Evolutionary conservation across 2,329 filamentous ascomycete genomes (phyloP), one percentile per base, ranked within the genome.

Genomic region (Capronia coronata): DNA sequence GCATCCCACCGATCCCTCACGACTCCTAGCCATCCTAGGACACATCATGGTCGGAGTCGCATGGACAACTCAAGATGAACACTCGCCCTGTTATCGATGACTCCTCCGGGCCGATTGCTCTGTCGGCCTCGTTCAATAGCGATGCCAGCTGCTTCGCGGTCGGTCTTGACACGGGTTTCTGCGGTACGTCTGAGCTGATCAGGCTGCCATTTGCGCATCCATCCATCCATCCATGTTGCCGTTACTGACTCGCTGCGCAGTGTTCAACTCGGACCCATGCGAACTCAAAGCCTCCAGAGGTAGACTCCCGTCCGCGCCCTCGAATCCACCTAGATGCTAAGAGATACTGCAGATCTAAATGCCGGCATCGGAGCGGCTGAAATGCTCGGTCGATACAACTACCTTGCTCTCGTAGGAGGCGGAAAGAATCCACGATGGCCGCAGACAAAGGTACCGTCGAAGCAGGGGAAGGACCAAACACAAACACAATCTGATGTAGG

Each of bases 311-410:
- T 37, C 23, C 14, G 34, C 11, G 34, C 21, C 14, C 11, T 25
- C 14, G 29, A 32, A 18, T 37, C 7, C 29, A 38, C n/a, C 18
- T 29, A 27, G 9, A 32, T 29, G 43, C 18, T 48, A 21, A 53
- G 35, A 10, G 21, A 39, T 18, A 41, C 25, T 21, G 39, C 54
- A 84, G 83, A 86, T 61, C 87, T 89, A 71, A 86, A 86, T 65
- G 87, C 84, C 14, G 88, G 89, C 40, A 82, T 95, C 56, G 87
- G 85, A 34, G 75, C 87, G 34, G 86, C 84, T 21, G 84, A 89
- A 67, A 93, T 95, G 86, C 82, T 95, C 65, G 86, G 86, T 38
- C 85, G 82, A 59, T 83, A 87, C 46, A 90, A 91, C 69, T 94
- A 90, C 66, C 75, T 96, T 29, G 91, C 87, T 22, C 77, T 97